A percentile compares a stretch with the other conserved stretches of the same genome.
phyloP scores from a whole-genome alignment of 352 stramenopile species.

The Phytophthora rubi region DNA sequence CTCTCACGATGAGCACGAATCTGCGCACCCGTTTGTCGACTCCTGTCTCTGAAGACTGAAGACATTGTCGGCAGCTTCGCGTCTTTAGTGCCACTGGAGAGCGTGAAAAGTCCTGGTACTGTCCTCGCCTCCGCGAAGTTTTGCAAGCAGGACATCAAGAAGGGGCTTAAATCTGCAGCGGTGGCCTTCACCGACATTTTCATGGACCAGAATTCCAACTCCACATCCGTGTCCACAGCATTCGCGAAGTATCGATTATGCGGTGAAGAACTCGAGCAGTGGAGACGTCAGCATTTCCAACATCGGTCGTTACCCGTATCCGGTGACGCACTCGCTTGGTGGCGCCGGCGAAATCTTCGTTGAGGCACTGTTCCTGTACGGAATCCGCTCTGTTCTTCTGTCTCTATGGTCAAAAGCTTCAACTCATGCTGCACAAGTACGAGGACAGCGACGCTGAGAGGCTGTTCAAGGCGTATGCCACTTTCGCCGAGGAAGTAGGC shows the following conservation, averaged over 20 bases:
- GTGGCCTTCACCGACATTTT: slow-evolving; percentile 34
- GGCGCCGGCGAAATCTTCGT: slow-evolving; percentile 36
- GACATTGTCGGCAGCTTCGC: slow-evolving; percentile 41
- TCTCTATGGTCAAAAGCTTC: slow-evolving; percentile 52
- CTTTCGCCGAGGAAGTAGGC: slow-evolving; percentile 47
- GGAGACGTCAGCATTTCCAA: slow-evolving; percentile 46
- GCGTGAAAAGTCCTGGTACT: slow-evolving; percentile 11
- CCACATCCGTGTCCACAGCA: slow-evolving; percentile 15
- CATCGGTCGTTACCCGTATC: slow-evolving; percentile 37
- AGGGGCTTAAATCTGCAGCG: slow-evolving; percentile 16
- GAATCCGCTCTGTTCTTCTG: slow-evolving; percentile 52
- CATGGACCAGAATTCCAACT: slow-evolving; percentile 39
- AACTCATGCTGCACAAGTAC: slow-evolving; percentile 72
- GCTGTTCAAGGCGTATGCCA: slow-evolving; percentile 57
- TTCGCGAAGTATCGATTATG: slow-evolving; percentile 23
- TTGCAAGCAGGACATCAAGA: slow-evolving; percentile 32
- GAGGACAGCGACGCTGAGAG: slow-evolving; percentile 32
- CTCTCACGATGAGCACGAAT: slow-evolving; percentile 35
- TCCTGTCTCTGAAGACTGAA: slow-evolving; percentile 26
- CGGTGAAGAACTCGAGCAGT: slow-evolving; percentile 31
- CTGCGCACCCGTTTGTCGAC: slow-evolving; percentile 24
- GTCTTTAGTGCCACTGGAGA: slow-evolving; percentile 27
- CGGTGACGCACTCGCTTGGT: slow-evolving; percentile 17
- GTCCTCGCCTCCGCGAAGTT: slow-evolving; percentile 34
- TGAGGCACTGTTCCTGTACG: slow-evolving; percentile 56